A percentile compares a stretch with the other conserved stretches of the same genome.
Evolutionary conservation across 2,329 filamentous ascomycete species (phyloP).

Genomic region (Colletotrichum lentis): DNA sequence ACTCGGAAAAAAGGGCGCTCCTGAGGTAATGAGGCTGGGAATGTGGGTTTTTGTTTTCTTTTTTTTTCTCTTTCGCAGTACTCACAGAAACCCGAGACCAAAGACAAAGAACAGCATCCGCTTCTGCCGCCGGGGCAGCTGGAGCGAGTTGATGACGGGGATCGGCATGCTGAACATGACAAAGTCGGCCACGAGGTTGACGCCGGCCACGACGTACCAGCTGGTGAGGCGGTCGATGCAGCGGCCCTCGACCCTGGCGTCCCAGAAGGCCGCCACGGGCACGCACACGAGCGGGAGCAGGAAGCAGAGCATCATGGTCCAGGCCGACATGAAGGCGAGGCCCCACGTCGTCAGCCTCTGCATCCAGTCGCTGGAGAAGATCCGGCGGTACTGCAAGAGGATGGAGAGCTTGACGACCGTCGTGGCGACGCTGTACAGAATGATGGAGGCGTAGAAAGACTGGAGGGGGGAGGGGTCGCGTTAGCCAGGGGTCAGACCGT

Average conservation of each 20-base stretch:
- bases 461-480: conserved; percentile 12
- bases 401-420: conserved; percentile 50
- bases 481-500: neutral
- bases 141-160: conserved; percentile 41
- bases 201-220: conserved; percentile 44
- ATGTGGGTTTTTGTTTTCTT: no score
- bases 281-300: conserved; percentile 45
- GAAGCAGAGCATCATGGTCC: conserved; percentile 44
- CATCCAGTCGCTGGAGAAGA: conserved; percentile 46
- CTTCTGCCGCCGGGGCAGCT: conserved; percentile 41
- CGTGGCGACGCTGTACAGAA: conserved; percentile 48
- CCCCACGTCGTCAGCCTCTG: conserved; percentile 41
- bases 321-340: conserved; percentile 43
- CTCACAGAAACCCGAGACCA: conserved; percentile 44
- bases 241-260: conserved; percentile 34
- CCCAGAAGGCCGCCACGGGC: conserved; percentile 43
- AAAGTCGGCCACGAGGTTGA: conserved; percentile 44
- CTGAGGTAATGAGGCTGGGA: no score
- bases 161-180: conserved; percentile 43
- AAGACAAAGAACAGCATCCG: conserved; percentile 41
- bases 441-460: conserved; percentile 46
- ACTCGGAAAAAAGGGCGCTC: no score
- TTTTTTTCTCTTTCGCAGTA: no score
- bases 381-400: conserved; percentile 51
- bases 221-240: conserved; percentile 44